These are phyloP conservation scores for Thalassiosira hispida DNA, from an alignment of 352 stramenopile genomes.

Conservation along the genomic window DNA sequence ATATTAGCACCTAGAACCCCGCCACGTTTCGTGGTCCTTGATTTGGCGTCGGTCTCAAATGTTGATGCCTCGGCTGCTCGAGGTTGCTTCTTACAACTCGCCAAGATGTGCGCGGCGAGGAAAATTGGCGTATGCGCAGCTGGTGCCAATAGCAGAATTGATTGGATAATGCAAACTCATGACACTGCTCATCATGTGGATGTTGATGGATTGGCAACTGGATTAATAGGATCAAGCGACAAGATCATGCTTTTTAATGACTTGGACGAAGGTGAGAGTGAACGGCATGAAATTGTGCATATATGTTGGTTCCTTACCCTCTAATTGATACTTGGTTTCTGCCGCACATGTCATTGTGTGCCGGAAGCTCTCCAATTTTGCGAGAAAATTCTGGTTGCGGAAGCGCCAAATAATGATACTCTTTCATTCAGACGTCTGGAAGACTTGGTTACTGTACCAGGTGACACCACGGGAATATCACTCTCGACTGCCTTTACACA, in stretches of 20 bases:
- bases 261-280: constrained; percentile 46
- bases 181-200: constrained; percentile 58
- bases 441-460: constrained; percentile 21
- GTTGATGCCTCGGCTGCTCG: constrained; percentile 77
- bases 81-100: constrained; percentile 81
- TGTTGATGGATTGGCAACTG: constrained; percentile 30
- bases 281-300: neutral
- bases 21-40: constrained; percentile 75
- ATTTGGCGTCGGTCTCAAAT: constrained; percentile 72
- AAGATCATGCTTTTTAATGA: constrained; percentile 59
- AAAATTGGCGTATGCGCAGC: constrained; percentile 74
- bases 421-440: constrained; percentile 23
- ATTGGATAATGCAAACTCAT: constrained; percentile 79
- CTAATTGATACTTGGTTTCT: constrained; percentile 58
- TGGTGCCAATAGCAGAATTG: constrained; percentile 65
- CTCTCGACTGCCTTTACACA: constrained; percentile 60
- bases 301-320: constrained; percentile 38
- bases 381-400: constrained; percentile 65
- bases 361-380: constrained; percentile 83
- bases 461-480: constrained; percentile 31
- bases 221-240: constrained; percentile 43
- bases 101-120: constrained; percentile 68
- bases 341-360: too few relatives aligned
- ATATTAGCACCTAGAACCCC: constrained; percentile 5
- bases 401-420: constrained; percentile 44